Evolutionary conservation across 2,329 filamentous ascomycete genomes (phyloP), one percentile per base, ranked within the genome.

Genomic region (Cyphellophora europaea): DNA sequence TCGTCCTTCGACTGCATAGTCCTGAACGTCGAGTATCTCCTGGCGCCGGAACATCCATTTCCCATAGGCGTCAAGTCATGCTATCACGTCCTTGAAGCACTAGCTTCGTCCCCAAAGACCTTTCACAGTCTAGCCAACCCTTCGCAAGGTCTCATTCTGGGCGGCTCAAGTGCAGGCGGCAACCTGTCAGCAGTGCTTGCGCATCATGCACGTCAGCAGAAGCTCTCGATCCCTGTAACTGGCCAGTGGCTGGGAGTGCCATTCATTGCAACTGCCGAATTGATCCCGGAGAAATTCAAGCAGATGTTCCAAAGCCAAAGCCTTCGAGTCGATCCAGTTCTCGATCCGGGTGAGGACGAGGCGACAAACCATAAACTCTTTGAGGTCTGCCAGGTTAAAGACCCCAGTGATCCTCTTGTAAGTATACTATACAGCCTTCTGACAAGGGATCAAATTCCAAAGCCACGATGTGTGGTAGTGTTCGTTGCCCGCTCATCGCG

Each of bases 91-190:
- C 48, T 44, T 43, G 48, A 49, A 23, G 37, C 40, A n/a, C 28
- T 50, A 27, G 44, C 38, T 30, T 48, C 44, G 45, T 43, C 43
- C 21, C 57, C 56, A 10, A 41, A 52, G 11, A 62, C 69, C 21
- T 37, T 61, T 64, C 12, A 40, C 43, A 11, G 38, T 36, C 21
- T 48, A 13, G 61, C 61, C 6, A 57, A 69, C 37, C 57, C 62
- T 0, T 49, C 52, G 4, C 53, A 54, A 10, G 68, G 66, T 0
- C 71, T 72, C 41, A 40, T 72, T n/a, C 37, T 70, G 10, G 66
- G 66, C 11, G 69, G 69, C 1, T 57, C 59, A 2, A 68, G 63
- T 8, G 66, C 69, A 0, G 67, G 67, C 6, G 66, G 43, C 11
- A 49, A 48, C 16, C 35, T 49, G 37, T 50, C 53, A 2, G 55